These are phyloP conservation scores for Endotrypanum monterogeii DNA, from an alignment of 208 protist species.

Conservation along the genomic window DNA sequence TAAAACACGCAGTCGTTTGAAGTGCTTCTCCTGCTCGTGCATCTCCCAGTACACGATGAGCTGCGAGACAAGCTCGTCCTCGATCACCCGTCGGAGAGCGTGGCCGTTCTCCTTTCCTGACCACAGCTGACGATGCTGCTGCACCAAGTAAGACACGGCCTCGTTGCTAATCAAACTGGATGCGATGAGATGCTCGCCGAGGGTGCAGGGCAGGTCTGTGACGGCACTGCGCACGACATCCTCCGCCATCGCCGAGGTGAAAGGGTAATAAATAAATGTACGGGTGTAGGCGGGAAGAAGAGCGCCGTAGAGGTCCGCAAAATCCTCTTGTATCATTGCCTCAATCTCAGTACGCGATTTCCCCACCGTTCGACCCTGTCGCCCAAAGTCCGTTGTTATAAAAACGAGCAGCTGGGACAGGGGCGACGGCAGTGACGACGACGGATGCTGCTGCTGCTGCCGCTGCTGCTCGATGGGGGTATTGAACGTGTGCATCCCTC, in stretches of 20 bases:
- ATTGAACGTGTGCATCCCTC: not conserved
- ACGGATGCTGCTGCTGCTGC: slow-evolving; percentile 5
- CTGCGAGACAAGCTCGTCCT: slow-evolving; percentile 64
- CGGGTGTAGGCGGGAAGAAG: slow-evolving; percentile 65
- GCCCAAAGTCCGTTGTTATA: slow-evolving; percentile 84
- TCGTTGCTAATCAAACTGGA: slow-evolving; percentile 58
- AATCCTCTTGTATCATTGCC: slow-evolving; percentile 63
- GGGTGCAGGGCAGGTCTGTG: slow-evolving; percentile 45
- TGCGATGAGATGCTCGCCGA: slow-evolving; percentile 29
- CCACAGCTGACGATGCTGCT: slow-evolving; percentile 48
- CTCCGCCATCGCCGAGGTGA: slow-evolving; percentile 47
- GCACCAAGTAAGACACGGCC: slow-evolving; percentile 60
- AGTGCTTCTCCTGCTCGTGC: slow-evolving; percentile 12
- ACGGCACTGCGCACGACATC: slow-evolving; percentile 56
- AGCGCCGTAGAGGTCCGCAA: slow-evolving; percentile 66
- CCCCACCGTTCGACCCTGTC: slow-evolving; percentile 72
- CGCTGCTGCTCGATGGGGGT: not conserved
- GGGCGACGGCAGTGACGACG: slow-evolving; percentile 31
- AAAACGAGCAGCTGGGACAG: slow-evolving; percentile 68
- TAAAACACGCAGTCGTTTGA: slow-evolving; percentile 13
- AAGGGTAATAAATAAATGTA: slow-evolving; percentile 62
- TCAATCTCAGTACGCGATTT: slow-evolving; percentile 61
- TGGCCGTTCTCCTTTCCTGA: slow-evolving; percentile 71
- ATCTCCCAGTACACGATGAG: slow-evolving; percentile 47
- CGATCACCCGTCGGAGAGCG: slow-evolving; percentile 52